These are phyloP conservation scores for Tetrahymena elliotti DNA, from an alignment of 73 alveolate genomes.

Conservation along the genomic window DNA sequence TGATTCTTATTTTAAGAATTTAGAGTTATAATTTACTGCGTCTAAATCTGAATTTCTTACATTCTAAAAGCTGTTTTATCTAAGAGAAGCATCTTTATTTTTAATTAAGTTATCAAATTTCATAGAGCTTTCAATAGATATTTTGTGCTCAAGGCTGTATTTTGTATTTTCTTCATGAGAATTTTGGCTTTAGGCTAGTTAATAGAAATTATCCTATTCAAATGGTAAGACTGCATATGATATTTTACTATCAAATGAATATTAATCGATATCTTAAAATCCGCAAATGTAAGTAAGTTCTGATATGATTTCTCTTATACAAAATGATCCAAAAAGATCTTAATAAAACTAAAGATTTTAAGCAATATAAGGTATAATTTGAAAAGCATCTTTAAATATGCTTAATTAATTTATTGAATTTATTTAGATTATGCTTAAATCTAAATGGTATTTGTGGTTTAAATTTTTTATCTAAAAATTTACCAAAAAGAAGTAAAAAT, in stretches of 20 bases:
- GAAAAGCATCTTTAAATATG: not conserved
- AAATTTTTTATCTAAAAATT: not conserved
- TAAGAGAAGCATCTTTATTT: not conserved
- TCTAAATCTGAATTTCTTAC: not conserved
- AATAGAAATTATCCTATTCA: not conserved
- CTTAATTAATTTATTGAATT: not conserved
- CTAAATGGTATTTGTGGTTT: not conserved
- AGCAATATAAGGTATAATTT: not conserved
- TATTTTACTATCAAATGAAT: not conserved
- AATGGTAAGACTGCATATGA: not conserved
- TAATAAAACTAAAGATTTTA: not conserved
- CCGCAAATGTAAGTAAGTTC: not conserved
- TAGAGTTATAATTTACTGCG: not conserved
- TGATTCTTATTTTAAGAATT: not conserved
- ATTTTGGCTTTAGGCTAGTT: too few relatives aligned
- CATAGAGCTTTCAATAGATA: not conserved
- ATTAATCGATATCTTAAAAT: not conserved
- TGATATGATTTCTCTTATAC: not conserved
- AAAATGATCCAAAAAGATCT: not conserved
- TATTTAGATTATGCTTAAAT: not conserved
- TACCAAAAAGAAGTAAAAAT: not conserved
- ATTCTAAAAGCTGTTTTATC: not conserved
- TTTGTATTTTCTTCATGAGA: not conserved
- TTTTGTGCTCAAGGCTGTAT: not conserved
- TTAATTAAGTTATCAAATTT: not conserved